Evolutionary conservation across 1,284 basidiomycete species (phyloP).

Genomic region (Cutaneotrichosporon sp.): DNA sequence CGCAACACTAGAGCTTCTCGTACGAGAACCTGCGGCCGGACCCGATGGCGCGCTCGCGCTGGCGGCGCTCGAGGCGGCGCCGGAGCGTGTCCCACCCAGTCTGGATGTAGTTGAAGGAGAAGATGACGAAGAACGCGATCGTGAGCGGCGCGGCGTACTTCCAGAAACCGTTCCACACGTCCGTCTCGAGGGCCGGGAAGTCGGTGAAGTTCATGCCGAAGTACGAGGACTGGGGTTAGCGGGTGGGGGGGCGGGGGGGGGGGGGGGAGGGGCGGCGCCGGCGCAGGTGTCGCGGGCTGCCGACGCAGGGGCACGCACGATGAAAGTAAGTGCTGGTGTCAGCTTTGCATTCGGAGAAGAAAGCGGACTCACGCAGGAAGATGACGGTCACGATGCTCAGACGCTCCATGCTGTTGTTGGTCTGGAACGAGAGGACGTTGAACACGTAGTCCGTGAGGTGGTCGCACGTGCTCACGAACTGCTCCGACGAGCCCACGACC

Average conservation of each 20-base stretch:
- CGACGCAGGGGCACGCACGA: constrained; percentile 19
- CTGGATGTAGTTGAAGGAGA: constrained; percentile 45
- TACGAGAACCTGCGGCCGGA: neutral
- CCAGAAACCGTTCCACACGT: constrained; percentile 49
- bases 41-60: constrained; percentile 3
- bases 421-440: constrained; percentile 51
- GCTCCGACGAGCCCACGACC: constrained; percentile 48
- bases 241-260: neutral
- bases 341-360: constrained; percentile 12
- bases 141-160: constrained; percentile 48
- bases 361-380: constrained; percentile 53
- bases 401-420: constrained; percentile 53
- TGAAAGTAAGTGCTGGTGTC: constrained; percentile 31
- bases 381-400: constrained; percentile 54
- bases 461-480: constrained; percentile 50
- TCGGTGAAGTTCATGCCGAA: constrained; percentile 50
- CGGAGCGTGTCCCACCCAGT: constrained; percentile 32
- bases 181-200: constrained; percentile 39
- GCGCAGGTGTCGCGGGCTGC: too few species aligned
- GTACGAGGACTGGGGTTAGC: constrained; percentile 28
- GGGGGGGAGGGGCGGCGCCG: too few species aligned
- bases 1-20: neutral
- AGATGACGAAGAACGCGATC: constrained; percentile 50
- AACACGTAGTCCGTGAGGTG: constrained; percentile 54
- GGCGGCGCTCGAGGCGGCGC: constrained; percentile 25